These are phyloP conservation scores for Prunus mongolica DNA, from an alignment of 306 rosid species.

Conservation along the genomic window DNA sequence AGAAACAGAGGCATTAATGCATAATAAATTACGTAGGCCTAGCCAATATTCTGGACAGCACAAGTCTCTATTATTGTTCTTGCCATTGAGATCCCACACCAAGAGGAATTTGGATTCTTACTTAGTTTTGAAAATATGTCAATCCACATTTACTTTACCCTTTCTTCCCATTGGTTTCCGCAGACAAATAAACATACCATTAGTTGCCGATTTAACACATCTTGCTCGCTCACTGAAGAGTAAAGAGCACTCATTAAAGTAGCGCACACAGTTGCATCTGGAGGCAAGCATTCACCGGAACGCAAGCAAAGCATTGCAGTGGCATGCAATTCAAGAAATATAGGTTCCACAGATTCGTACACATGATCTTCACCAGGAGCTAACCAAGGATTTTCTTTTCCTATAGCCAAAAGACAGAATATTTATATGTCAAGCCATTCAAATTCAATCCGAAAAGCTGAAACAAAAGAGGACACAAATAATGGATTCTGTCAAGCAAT, in stretches of 20 bases:
- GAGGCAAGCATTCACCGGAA: slow-evolving; percentile 87
- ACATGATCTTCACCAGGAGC: slow-evolving; percentile 36
- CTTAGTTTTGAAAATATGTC: background rate
- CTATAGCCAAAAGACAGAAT: slow-evolving; percentile 39
- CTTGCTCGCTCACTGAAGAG: slow-evolving; percentile 67
- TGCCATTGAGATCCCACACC: background rate
- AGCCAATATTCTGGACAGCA: background rate
- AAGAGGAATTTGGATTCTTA: background rate
- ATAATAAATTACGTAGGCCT: slow-evolving; percentile 11
- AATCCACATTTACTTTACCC: background rate
- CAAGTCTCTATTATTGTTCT: background rate
- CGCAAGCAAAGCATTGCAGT: slow-evolving; percentile 87
- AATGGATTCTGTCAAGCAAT: background rate
- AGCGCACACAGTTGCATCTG: slow-evolving; percentile 88
- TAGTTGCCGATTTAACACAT: slow-evolving; percentile 58
- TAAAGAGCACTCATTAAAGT: slow-evolving; percentile 79
- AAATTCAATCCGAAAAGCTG: background rate
- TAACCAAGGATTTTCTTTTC: slow-evolving; percentile 76
- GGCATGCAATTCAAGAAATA: slow-evolving; percentile 86
- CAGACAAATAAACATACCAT: slow-evolving; percentile 44
- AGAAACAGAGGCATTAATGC: background rate
- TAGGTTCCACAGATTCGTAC: slow-evolving; percentile 51
- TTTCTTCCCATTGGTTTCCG: background rate
- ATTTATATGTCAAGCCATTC: background rate
- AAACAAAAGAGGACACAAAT: slow-evolving; percentile 3